These are phyloP conservation scores for Sistotremastrum niveocremeum DNA, from an alignment of 768 basidiomycete genomes.

Conservation along the genomic window DNA sequence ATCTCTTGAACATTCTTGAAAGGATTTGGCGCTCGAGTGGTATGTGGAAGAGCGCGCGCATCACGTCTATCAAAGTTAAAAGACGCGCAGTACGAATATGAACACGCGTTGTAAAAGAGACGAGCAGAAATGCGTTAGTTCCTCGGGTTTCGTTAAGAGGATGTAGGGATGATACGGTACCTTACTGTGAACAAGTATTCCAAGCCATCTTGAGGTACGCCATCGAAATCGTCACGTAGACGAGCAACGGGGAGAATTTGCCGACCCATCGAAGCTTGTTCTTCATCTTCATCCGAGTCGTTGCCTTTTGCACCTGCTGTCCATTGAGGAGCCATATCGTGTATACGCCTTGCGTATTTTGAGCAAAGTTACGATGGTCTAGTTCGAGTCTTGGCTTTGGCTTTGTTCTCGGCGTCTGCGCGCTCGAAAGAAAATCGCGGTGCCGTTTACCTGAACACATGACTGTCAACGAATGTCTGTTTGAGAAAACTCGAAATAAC, in stretches of 20 bases:
- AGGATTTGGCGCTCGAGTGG: constrained; percentile 56
- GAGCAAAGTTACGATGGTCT: too few relatives aligned
- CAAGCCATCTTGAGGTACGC: constrained; percentile 55
- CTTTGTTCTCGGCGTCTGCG: too few relatives aligned
- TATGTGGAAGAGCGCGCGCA: constrained; percentile 47
- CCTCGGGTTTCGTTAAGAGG: background rate
- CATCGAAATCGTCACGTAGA: constrained; percentile 55
- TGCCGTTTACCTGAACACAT: too few relatives aligned
- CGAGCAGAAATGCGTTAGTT: background rate
- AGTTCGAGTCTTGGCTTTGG: too few relatives aligned
- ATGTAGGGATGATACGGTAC: constrained; percentile 24
- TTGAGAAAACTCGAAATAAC: too few relatives aligned
- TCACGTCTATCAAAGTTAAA: constrained; percentile 40
- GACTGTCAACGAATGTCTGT: too few relatives aligned
- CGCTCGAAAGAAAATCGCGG: too few relatives aligned
- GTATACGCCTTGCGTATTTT: too few relatives aligned
- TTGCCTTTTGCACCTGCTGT: constrained; percentile 15
- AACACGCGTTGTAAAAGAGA: background rate
- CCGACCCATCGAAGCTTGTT: constrained; percentile 33
- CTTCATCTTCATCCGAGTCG: constrained; percentile 44
- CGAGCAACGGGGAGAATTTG: constrained; percentile 75
- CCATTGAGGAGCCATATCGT: too few relatives aligned
- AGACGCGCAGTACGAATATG: background rate
- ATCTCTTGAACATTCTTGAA: constrained; percentile 29
- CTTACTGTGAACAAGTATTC: constrained; percentile 75